Evolutionary conservation across 805 yeast genomes (phyloP).

Genomic region (Phaffomyces thermotolerans): DNA sequence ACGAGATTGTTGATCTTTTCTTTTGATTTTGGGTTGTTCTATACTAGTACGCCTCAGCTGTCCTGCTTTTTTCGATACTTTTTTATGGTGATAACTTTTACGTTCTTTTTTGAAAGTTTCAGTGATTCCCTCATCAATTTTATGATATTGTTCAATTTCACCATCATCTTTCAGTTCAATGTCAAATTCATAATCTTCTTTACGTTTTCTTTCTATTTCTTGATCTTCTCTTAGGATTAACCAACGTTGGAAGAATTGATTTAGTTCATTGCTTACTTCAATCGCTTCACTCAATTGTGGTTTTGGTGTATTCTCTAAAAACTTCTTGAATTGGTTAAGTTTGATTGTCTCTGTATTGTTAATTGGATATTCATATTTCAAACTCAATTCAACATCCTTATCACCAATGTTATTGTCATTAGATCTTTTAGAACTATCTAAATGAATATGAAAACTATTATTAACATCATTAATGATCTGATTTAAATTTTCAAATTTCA

Average conservation of each 20-base stretch:
- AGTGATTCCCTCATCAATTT: no score
- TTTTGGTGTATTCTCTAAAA: slow-evolving; percentile 10
- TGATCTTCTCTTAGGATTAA: slow-evolving; percentile 1
- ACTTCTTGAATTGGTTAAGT: slow-evolving; percentile 1
- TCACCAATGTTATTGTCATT: not conserved
- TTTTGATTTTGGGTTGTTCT: not conserved
- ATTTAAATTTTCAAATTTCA: slow-evolving; percentile 8
- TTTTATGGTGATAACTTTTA: not conserved
- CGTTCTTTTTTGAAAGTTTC: not conserved
- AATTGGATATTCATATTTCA: slow-evolving; percentile 2
- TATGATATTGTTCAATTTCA: not conserved
- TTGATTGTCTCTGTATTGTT: slow-evolving; percentile 1
- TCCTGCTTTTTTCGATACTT: not conserved
- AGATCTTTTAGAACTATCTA: slow-evolving; percentile 5
- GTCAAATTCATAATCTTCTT: not conserved
- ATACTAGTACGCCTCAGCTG: not conserved
- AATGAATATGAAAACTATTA: slow-evolving; percentile 11
- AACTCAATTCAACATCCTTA: not conserved
- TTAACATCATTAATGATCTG: slow-evolving; percentile 15
- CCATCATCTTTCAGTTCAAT: not conserved
- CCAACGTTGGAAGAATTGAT: slow-evolving; percentile 10
- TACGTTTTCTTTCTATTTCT: not conserved
- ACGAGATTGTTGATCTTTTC: not conserved
- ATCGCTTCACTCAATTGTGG: slow-evolving; percentile 5
- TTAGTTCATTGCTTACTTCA: slow-evolving; percentile 2